Evolutionary conservation across 2,329 filamentous ascomycete genomes (phyloP), one percentile per base, ranked within the genome.

Genomic region (Claviceps cyperi): DNA sequence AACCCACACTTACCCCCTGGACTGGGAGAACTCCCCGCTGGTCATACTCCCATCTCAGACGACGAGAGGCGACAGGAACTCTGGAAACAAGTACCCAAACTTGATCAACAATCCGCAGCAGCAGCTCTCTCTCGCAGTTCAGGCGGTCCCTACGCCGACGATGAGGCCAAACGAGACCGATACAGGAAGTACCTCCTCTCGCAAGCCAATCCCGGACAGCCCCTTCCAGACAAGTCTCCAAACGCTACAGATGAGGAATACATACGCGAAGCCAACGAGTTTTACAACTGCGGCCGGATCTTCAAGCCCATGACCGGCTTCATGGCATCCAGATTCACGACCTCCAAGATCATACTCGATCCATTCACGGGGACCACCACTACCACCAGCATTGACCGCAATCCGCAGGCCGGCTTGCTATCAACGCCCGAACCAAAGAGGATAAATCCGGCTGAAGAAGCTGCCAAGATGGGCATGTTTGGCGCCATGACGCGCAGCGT

Each of bases 301-400:
- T 98, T 97, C 71, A 91, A 86, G 63, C 92, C 92, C 1, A 86
- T 94, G 69, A 87, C 86, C 2, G 89, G 89, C 0, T 75, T 87
- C 54, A 97, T 98, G 88, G 92, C 91, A 15, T 88, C 86, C 19
- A 82, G 91, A 0, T 98, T 98, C 63, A 96, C 89, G 0, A 83
- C 85, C 1, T 78, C 81, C 1, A 78, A 78, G 8, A 71, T 76
- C 0, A 57, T 67, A 8, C 59, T 66, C 5, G 52, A 61, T 7
- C 50, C 59, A 1, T 59, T 64, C 11, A 39, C 44, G 4, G 39
- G 24, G 15, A 49, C n/a, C 44, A 38, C 24, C 21, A 36, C 9
- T n/a, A 48, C 52, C 14, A 51, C 53, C 21, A 28, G 15, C 15
- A 54, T 52, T n/a, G 51, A 49, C 15, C 14, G 21, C 13, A 43